These are phyloP conservation scores for Pseudogymnoascus destructans DNA, from an alignment of 2,329 filamentous ascomycete species.

Conservation along the genomic window DNA sequence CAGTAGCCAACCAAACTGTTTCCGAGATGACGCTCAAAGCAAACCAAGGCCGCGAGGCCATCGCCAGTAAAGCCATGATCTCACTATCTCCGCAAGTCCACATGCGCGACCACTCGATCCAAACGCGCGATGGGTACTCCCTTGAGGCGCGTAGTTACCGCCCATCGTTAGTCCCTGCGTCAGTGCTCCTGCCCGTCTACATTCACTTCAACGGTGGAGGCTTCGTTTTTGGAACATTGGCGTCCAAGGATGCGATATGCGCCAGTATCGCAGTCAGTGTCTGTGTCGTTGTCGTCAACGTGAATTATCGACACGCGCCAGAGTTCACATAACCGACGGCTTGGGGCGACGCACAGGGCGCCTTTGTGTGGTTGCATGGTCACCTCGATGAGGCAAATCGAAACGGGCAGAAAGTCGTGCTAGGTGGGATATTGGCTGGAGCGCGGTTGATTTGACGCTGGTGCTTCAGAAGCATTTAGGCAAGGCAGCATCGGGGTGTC, in stretches of 20 bases:
- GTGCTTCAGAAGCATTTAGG: constrained; percentile 29
- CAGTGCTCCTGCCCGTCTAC: constrained; percentile 27
- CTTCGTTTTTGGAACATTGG: constrained; percentile 32
- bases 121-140: constrained; percentile 32
- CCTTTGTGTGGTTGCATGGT: constrained; percentile 35
- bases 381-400: constrained; percentile 30
- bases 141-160: constrained; percentile 37
- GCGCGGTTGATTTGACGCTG: constrained; percentile 32
- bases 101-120: constrained; percentile 28
- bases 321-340: constrained; percentile 27
- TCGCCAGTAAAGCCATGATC: background rate
- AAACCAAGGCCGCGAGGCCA: background rate
- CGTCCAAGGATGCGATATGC: constrained; percentile 30
- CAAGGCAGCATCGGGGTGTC: background rate
- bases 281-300: constrained; percentile 31
- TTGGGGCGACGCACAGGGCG: background rate
- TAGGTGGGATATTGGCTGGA: constrained; percentile 39
- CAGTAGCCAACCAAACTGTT: background rate
- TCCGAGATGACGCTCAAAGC: background rate
- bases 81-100: constrained; percentile 20
- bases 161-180: constrained; percentile 23
- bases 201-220: constrained; percentile 25
- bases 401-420: constrained; percentile 29
- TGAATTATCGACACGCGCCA: constrained; percentile 32
- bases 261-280: constrained; percentile 29